These are phyloP conservation scores for Plantago lanceolata DNA, from an alignment of 305 asterid genomes.

Conservation along the genomic window DNA sequence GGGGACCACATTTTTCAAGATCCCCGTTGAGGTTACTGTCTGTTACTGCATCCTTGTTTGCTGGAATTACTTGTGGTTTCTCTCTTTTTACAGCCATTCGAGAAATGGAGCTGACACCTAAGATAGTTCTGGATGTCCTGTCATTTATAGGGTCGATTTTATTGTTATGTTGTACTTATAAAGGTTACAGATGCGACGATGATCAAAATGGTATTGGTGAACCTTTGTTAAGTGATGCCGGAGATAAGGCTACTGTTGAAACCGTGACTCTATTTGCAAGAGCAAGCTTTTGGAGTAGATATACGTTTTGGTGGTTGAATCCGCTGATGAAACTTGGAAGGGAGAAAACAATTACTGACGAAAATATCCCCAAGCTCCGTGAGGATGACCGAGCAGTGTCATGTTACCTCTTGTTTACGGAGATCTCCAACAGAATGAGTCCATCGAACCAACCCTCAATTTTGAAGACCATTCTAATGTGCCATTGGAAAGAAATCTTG, in stretches of 20 bases:
- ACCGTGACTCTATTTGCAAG: constrained; percentile 50
- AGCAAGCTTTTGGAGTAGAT: constrained; percentile 46
- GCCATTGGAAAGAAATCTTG: constrained; percentile 59
- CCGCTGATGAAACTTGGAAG: constrained; percentile 70
- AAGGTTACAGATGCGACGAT: constrained; percentile 31
- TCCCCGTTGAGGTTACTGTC: constrained; percentile 54
- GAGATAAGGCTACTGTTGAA: neutral
- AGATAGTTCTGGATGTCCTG: constrained; percentile 39
- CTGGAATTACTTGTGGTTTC: constrained; percentile 46
- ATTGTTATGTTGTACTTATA: constrained; percentile 51
- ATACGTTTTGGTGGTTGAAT: constrained; percentile 87
- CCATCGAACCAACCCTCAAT: constrained; percentile 48
- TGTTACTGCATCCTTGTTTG: constrained; percentile 43
- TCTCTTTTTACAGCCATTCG: constrained; percentile 39
- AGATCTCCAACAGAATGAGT: constrained; percentile 34
- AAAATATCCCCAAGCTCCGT: constrained; percentile 67
- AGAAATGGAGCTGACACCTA: constrained; percentile 26
- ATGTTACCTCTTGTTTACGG: constrained; percentile 49
- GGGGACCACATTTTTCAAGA: constrained; percentile 48
- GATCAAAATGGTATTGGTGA: constrained; percentile 35
- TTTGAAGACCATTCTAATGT: constrained; percentile 49
- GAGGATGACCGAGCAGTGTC: constrained; percentile 66
- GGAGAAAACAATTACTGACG: constrained; percentile 64
- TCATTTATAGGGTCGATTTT: constrained; percentile 58
- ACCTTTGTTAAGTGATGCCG: constrained; percentile 43